phyloP scores from a whole-genome alignment of 768 basidiomycete species.

The Boletus pseudopeckii region DNA sequence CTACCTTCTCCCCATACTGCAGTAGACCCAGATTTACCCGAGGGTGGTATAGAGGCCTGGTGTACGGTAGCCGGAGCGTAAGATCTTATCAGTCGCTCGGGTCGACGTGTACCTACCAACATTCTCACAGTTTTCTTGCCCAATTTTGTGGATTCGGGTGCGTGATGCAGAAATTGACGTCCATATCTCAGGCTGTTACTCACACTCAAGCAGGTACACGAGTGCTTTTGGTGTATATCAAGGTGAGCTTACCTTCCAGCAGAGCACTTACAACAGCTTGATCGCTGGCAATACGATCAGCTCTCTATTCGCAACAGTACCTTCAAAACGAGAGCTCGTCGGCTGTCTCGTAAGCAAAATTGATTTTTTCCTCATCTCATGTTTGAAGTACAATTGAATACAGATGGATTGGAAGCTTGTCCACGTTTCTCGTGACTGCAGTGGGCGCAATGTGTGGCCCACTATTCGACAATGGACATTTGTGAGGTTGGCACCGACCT shows the following conservation, averaged over 20 bases:
- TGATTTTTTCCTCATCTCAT: too few species aligned
- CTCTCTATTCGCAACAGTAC: conserved; percentile 21
- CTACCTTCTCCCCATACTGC: neutral
- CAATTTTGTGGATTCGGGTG: conserved; percentile 29
- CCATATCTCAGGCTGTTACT: neutral
- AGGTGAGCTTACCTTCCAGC: conserved; percentile 2
- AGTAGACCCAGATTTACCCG: conserved; percentile 5
- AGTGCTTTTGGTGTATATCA: conserved; percentile 30
- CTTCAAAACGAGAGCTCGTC: conserved; percentile 22
- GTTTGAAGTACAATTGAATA: neutral
- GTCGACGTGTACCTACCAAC: neutral
- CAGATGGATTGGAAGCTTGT: conserved; percentile 29
- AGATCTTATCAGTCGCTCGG: neutral
- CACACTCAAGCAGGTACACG: conserved; percentile 11
- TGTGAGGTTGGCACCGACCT: conserved; percentile 12
- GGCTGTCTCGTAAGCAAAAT: conserved; percentile 20
- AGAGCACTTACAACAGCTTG: neutral
- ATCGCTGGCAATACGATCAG: neutral
- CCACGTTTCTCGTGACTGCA: conserved; percentile 13
- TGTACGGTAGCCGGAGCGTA: conserved; percentile 28
- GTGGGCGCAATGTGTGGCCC: conserved; percentile 25
- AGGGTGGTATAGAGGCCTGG: conserved; percentile 20
- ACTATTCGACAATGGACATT: conserved; percentile 27
- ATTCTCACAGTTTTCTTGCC: conserved; percentile 20
- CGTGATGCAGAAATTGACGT: neutral